Base-by-base conservation (phyloP, 352 stramenopile genomes). In the Pythium coloratum region DNA sequence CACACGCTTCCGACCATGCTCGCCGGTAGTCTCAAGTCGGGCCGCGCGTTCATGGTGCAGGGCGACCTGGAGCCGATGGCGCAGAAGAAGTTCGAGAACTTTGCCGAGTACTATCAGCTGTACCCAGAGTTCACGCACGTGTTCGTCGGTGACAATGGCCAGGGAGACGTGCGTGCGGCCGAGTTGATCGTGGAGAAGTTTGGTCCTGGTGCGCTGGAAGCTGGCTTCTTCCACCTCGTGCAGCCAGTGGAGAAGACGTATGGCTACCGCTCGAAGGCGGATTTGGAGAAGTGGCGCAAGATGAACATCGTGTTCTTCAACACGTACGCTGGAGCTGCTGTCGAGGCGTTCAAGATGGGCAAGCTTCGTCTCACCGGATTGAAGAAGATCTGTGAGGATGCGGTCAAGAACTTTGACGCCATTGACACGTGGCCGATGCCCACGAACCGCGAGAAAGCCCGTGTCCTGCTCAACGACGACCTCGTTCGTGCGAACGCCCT, bases 61-160 rank as follows among this genome's bases (percentile, higher is more conserved):
- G 95, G 96, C 40, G 93, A 99, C 60, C 90, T 99, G 63, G 93
- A 99, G 70, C 96, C 95, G 0, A 91, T 99, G 71, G 97, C 97
- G n/a, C 68, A 87, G 33, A 99, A 99, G 73, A 99, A 99, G 72
- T 99, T 98, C 79, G 90, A 97, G 13, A 95, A 94, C 66, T 94
- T 93, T 64, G 66, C 81, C 59, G 87, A 98, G 72, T 99, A 98
- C 71, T 97, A 98, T 30, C 91, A 95, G 55, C 89, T 99, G 33
- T 99, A 99, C 72, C 97, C 97, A 1, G 97, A 99, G 77, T 99
- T 98, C 73, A 96, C 90, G 60, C 95, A 98, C 74, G 90, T 99
- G 13, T 99, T 99, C 75, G 90, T 99, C 38, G 98, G 97, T 6
- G 97, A 99, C 80, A 99, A 99, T 65, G 97, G 91, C 13, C 94